These are phyloP conservation scores for Penicillium expansum DNA, from an alignment of 2,329 filamentous ascomycete species.

Conservation along the genomic window DNA sequence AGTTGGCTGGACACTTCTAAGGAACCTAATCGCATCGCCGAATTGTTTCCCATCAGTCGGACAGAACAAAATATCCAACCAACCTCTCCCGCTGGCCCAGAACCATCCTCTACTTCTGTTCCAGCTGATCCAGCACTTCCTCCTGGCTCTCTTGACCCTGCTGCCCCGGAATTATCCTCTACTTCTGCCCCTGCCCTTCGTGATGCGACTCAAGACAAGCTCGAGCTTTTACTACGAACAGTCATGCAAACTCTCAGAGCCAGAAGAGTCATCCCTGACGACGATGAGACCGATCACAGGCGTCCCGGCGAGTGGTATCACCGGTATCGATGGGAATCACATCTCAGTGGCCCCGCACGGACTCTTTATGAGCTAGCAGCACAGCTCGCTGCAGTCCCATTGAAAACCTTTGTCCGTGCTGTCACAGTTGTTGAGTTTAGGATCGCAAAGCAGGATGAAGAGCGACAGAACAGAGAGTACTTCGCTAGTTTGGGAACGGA, in stretches of 20 bases:
- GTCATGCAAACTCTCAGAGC: slow-evolving; percentile 45
- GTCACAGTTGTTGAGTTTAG: slow-evolving; percentile 51
- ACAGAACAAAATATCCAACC: slow-evolving; percentile 15
- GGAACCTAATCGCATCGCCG: slow-evolving; percentile 36
- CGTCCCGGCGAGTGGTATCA: slow-evolving; percentile 53
- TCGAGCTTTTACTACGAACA: slow-evolving; percentile 41
- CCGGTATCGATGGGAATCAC: slow-evolving; percentile 48
- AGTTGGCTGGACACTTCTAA: slow-evolving; percentile 51
- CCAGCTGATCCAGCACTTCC: slow-evolving; percentile 7
- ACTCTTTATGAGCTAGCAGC: slow-evolving; percentile 54
- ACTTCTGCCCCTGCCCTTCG: slow-evolving; percentile 9
- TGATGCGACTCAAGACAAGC: slow-evolving; percentile 20
- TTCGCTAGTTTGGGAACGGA: slow-evolving; percentile 22
- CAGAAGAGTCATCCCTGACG: slow-evolving; percentile 38
- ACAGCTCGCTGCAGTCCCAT: slow-evolving; percentile 48
- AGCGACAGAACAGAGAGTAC: slow-evolving; percentile 33
- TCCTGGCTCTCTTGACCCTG: neutral
- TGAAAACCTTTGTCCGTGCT: slow-evolving; percentile 51
- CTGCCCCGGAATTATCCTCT: neutral
- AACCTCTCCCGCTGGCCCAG: neutral
- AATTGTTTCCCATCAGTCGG: slow-evolving; percentile 44
- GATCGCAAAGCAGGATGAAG: slow-evolving; percentile 41
- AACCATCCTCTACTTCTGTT: neutral
- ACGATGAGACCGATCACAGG: slow-evolving; percentile 26
- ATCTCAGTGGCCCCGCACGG: slow-evolving; percentile 47